Evolutionary conservation across 2,329 filamentous ascomycete genomes (phyloP).

Genomic region (Fusarium chaquense): DNA sequence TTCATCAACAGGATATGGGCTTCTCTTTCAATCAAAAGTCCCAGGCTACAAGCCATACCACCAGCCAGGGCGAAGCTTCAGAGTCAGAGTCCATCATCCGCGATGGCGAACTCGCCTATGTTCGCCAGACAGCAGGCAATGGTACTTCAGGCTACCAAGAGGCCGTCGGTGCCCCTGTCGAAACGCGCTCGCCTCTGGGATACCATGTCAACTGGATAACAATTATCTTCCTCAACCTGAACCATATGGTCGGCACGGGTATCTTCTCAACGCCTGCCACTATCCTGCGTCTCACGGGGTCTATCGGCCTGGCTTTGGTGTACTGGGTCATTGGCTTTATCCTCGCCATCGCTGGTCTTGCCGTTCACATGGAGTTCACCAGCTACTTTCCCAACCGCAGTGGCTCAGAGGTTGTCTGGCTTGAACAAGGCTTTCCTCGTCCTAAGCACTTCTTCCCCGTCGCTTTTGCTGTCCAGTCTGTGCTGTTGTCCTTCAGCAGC

Average conservation of each 20-base stretch:
- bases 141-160: constrained; percentile 67
- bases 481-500: constrained; percentile 74
- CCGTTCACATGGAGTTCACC: constrained; percentile 72
- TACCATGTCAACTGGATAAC: constrained; percentile 68
- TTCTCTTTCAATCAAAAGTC: neutral
- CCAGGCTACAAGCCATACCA: neutral
- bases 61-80: neutral
- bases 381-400: constrained; percentile 75
- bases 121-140: constrained; percentile 58
- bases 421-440: constrained; percentile 75
- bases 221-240: constrained; percentile 70
- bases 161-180: constrained; percentile 71
- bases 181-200: constrained; percentile 68
- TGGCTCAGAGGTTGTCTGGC: constrained; percentile 74
- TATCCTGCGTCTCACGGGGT: constrained; percentile 70
- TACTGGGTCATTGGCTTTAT: constrained; percentile 74
- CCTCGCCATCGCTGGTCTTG: constrained; percentile 66
- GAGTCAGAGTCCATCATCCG: constrained; percentile 21
- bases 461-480: constrained; percentile 72
- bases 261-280: constrained; percentile 70
- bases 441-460: constrained; percentile 74
- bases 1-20: neutral
- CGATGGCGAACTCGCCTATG: constrained; percentile 40
- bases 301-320: constrained; percentile 70
- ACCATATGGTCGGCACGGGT: constrained; percentile 73